Conservation (phyloP, 192 early-diverging fungal species). For the Mortierella antarctica region DNA sequence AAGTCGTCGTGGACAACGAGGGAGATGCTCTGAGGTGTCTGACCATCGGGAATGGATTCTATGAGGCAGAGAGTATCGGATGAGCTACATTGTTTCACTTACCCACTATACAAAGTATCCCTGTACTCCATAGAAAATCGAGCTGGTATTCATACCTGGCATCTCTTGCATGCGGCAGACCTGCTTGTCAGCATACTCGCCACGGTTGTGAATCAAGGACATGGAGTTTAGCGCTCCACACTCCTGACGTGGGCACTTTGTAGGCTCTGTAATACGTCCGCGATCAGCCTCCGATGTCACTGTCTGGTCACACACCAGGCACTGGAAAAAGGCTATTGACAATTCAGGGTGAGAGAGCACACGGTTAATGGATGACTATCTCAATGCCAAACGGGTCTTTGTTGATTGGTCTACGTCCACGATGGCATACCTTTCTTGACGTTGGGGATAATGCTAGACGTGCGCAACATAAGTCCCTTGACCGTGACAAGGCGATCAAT, state of each 20-base stretch:
- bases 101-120: background rate
- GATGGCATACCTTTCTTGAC: slow-evolving; percentile 75
- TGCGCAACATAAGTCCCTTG: slow-evolving; percentile 93
- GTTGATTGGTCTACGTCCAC: no score
- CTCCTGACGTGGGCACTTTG: slow-evolving; percentile 78
- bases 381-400: no score
- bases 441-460: slow-evolving; percentile 94
- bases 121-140: background rate
- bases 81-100: background rate
- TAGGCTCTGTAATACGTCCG: slow-evolving; percentile 89
- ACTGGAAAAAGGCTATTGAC: slow-evolving; percentile 87
- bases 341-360: background rate
- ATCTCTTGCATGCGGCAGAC: slow-evolving; percentile 95
- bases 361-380: background rate
- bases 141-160: slow-evolving; percentile 65
- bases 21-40: slow-evolving; percentile 97
- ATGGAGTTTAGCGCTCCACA: slow-evolving; percentile 88
- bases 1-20: slow-evolving; percentile 93
- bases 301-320: slow-evolving; percentile 89
- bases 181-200: slow-evolving; percentile 93
- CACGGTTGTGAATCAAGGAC: slow-evolving; percentile 95
- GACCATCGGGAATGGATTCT: slow-evolving; percentile 95
- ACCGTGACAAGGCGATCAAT: slow-evolving; percentile 97
- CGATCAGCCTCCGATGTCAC: slow-evolving; percentile 84
- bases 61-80: slow-evolving; percentile 5